phyloP scores from a whole-genome alignment of 805 yeast genomes.

The Isabelozyma heimii region DNA sequence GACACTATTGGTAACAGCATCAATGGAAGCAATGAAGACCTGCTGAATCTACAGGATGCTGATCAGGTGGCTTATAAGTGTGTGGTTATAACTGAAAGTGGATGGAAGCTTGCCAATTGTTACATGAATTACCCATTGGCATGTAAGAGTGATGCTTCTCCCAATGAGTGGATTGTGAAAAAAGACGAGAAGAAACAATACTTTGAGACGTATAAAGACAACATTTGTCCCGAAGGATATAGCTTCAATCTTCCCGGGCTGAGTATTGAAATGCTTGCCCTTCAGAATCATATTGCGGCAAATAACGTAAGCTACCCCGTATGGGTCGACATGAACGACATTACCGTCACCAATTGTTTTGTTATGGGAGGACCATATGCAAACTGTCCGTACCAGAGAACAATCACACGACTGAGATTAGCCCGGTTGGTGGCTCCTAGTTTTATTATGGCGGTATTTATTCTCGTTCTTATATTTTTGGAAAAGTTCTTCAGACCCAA shows the following conservation, averaged over 20 bases:
- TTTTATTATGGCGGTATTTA: slow-evolving; percentile 51
- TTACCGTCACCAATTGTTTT: slow-evolving; percentile 76
- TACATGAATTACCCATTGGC: slow-evolving; percentile 48
- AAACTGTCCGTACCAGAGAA: slow-evolving; percentile 70
- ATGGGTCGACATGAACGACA: slow-evolving; percentile 84
- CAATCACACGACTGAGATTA: slow-evolving; percentile 53
- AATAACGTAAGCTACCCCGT: slow-evolving; percentile 32
- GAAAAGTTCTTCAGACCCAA: slow-evolving; percentile 54
- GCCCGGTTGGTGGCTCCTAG: slow-evolving; percentile 66
- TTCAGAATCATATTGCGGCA: slow-evolving; percentile 24
- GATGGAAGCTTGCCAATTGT: slow-evolving; percentile 73
- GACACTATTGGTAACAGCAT: neutral
- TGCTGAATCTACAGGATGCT: neutral
- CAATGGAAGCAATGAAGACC: neutral
- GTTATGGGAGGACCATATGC: slow-evolving; percentile 79
- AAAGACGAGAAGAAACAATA: slow-evolving; percentile 30
- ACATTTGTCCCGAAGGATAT: slow-evolving; percentile 33
- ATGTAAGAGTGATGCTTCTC: slow-evolving; percentile 47
- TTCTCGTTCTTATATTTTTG: slow-evolving; percentile 49
- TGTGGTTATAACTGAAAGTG: slow-evolving; percentile 36
- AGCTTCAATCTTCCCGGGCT: slow-evolving; percentile 31
- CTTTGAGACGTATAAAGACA: slow-evolving; percentile 37
- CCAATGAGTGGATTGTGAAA: slow-evolving; percentile 45
- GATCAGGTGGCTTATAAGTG: slow-evolving; percentile 36
- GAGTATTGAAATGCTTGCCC: slow-evolving; percentile 32